Evolutionary conservation across 805 yeast genomes (phyloP).

Genomic region (Zygosaccharomyces siamensis): DNA sequence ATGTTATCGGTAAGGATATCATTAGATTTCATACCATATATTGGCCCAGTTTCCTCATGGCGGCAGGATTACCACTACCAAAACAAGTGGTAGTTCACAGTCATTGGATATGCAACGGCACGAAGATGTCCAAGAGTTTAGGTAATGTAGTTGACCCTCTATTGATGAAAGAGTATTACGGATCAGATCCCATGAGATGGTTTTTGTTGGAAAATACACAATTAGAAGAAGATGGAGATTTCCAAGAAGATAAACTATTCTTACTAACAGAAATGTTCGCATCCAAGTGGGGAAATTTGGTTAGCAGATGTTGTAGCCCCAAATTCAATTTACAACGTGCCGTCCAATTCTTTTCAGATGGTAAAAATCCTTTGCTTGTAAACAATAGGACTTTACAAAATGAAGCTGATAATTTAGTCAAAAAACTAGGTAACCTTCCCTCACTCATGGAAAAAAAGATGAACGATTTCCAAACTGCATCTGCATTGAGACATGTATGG

Average conservation of each 20-base stretch:
- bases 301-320: slow-evolving; percentile 66
- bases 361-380: slow-evolving; percentile 17
- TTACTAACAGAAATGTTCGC: slow-evolving; percentile 59
- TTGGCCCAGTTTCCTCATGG: slow-evolving; percentile 91
- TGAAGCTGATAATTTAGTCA: slow-evolving; percentile 29
- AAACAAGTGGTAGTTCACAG: slow-evolving; percentile 79
- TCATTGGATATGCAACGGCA: slow-evolving; percentile 88
- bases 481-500: slow-evolving; percentile 59
- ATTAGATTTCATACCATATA: slow-evolving; percentile 81
- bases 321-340: slow-evolving; percentile 57
- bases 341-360: slow-evolving; percentile 21
- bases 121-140: slow-evolving; percentile 87
- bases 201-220: slow-evolving; percentile 73
- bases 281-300: slow-evolving; percentile 78
- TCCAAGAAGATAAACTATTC: slow-evolving; percentile 52
- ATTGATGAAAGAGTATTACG: slow-evolving; percentile 56
- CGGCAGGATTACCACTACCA: slow-evolving; percentile 71
- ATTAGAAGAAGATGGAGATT: slow-evolving; percentile 74
- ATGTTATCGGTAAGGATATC: slow-evolving; percentile 90
- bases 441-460: slow-evolving; percentile 42
- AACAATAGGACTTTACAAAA: slow-evolving; percentile 13
- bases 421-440: slow-evolving; percentile 36
- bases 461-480: slow-evolving; percentile 46
- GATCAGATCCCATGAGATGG: slow-evolving; percentile 68
- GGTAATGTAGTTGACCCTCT: slow-evolving; percentile 95